A percentile compares a stretch with the other conserved stretches of the same genome.
These are phyloP conservation scores for Schrenkiella parvula DNA, from an alignment of 345 rosid species.

Conservation along the genomic window DNA sequence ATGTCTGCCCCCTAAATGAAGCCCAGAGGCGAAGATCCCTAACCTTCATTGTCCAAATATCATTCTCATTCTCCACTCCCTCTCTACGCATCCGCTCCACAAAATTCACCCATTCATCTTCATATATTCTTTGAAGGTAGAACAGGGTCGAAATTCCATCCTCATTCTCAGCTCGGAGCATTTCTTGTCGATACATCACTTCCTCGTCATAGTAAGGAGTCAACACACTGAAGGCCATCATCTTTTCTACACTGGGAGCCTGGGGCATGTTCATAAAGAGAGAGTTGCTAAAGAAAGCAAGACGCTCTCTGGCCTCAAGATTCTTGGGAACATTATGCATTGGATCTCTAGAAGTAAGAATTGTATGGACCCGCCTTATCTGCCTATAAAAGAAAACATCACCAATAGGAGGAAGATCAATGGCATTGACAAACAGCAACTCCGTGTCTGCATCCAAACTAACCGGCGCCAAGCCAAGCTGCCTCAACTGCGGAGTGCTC, in stretches of 20 bases:
- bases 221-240: slow-evolving; percentile 92
- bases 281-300: slow-evolving; percentile 90
- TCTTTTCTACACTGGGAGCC: slow-evolving; percentile 82
- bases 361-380: slow-evolving; percentile 63
- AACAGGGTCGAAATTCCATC: slow-evolving; percentile 84
- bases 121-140: slow-evolving; percentile 83
- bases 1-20: slow-evolving; percentile 89
- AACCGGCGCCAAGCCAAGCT: slow-evolving; percentile 59
- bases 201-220: slow-evolving; percentile 93
- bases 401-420: slow-evolving; percentile 53
- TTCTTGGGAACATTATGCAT: slow-evolving; percentile 79
- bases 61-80: slow-evolving; percentile 65
- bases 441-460: slow-evolving; percentile 43
- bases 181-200: slow-evolving; percentile 62
- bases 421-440: slow-evolving; percentile 70
- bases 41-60: slow-evolving; percentile 58
- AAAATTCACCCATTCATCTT: slow-evolving; percentile 87
- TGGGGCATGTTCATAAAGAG: slow-evolving; percentile 94
- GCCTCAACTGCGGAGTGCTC: slow-evolving; percentile 34
- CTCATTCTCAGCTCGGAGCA: slow-evolving; percentile 69
- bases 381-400: slow-evolving; percentile 65
- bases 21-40: slow-evolving; percentile 94
- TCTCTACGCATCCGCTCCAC: slow-evolving; percentile 80
- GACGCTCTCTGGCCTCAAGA: slow-evolving; percentile 79
- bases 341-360: slow-evolving; percentile 78